These are phyloP conservation scores for Juglanconis oblonga DNA, from an alignment of 2,329 filamentous ascomycete species.

Conservation along the genomic window DNA sequence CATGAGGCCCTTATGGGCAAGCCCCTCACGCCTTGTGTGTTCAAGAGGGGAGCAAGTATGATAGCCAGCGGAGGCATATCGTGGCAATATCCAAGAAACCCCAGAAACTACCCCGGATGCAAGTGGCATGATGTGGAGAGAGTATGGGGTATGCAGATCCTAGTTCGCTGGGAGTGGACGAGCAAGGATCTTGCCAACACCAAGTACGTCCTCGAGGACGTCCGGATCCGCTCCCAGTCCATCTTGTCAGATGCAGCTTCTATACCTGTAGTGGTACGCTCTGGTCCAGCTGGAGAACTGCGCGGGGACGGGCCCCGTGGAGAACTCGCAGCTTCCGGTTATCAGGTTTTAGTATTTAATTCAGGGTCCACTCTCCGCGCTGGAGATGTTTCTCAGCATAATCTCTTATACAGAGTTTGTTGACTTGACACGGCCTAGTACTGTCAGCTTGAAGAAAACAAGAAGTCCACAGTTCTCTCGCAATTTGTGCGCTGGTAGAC, in stretches of 20 bases:
- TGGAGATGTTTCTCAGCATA: background rate
- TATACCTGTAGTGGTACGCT: background rate
- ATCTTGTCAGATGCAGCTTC: background rate
- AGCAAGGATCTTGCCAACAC: background rate
- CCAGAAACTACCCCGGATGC: background rate
- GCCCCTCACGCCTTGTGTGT: background rate
- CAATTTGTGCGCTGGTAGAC: background rate
- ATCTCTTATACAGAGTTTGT: background rate
- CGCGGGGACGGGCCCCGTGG: background rate
- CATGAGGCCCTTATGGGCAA: too few relatives aligned
- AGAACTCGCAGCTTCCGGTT: background rate
- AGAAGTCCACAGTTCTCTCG: background rate
- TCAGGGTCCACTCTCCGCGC: background rate
- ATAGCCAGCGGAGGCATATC: background rate
- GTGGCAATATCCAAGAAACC: background rate
- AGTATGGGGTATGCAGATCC: slow-evolving; percentile 4
- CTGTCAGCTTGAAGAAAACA: background rate
- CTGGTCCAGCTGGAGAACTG: background rate
- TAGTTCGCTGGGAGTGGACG: background rate
- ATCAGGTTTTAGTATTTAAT: background rate
- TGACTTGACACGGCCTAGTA: background rate
- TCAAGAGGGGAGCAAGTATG: background rate
- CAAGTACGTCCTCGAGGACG: background rate
- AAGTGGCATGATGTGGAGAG: background rate
- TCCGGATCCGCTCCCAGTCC: background rate